These are phyloP conservation scores for Austroboletus novae-zelandiae DNA, from an alignment of 1,284 basidiomycete species.

Conservation along the genomic window DNA sequence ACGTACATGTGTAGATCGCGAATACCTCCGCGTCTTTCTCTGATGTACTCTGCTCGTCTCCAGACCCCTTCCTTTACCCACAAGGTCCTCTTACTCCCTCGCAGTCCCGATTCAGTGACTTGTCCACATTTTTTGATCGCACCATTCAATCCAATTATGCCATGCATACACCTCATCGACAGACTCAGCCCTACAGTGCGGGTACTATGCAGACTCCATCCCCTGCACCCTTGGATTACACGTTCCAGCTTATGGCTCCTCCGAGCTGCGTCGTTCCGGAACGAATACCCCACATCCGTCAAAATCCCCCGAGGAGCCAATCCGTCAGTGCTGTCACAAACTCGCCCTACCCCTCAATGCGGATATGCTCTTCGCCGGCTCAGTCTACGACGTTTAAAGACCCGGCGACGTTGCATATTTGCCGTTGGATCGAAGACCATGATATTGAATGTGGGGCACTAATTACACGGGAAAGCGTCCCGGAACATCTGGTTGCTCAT, in stretches of 20 bases:
- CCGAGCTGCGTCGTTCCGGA: fast-evolving
- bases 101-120: background rate
- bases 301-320: background rate
- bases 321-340: too few relatives aligned
- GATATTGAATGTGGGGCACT: background rate
- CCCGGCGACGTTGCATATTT: background rate
- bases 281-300: background rate
- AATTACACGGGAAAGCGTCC: constrained; percentile 3
- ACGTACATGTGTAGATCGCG: background rate
- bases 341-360: background rate
- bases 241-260: background rate
- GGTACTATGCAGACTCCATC: too few relatives aligned
- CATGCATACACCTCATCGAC: background rate
- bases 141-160: background rate
- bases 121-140: background rate
- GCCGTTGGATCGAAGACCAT: constrained; percentile 9
- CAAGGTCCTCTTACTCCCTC: background rate
- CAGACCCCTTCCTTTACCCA: too few relatives aligned
- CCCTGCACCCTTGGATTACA: background rate
- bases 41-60: background rate
- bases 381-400: background rate
- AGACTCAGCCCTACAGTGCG: background rate
- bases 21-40: background rate
- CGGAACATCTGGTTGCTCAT: constrained; percentile 16
- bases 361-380: constrained; percentile 6